Evolutionary conservation across 2,329 filamentous ascomycete genomes (phyloP), one percentile per base, ranked within the genome.

Genomic region (Domatiomyces globalis): DNA sequence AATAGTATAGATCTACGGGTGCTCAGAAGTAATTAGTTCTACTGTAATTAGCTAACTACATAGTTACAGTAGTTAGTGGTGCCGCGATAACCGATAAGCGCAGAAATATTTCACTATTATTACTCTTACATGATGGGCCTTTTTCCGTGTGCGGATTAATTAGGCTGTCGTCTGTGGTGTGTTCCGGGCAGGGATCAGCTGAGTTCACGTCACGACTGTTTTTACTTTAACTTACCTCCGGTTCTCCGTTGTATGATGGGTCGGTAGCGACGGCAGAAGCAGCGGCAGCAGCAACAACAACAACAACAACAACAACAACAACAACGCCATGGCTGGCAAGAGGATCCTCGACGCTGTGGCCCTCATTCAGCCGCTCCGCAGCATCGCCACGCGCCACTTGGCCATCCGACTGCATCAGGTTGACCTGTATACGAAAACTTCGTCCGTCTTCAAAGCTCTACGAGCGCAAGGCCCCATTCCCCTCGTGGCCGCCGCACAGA

Each of bases 281-380:
- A 39, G 10, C 33, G 15, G 8, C n/a, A 20, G 43, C 43, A 45
- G 43, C 43, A 12, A 25, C 6, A 25, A 6, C 22, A 25, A 3
- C 22, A 15, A 4, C 33, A 39, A 4, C 33, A 39, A 7, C 33
- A 39, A 4, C 33, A 39, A 4, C n/a, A 20, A 4, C 43, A 45
- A 4, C 43, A 22, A 10, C 18, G 46, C 19, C 46, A 78, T 78
- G 75, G 71, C 74, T 50, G 74, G 74, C 52, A 74, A 78, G 76
- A 69, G 82, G 78, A 69, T 79, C 75, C 63, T 88, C 64, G 85
- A 89, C 70, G 71, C 84, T 61, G 79, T 81, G 59, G 78, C 81
- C 54, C 73, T 89, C 57, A 73, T 84, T 66, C 80, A 76, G 71
- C 84, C 80, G 63, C 83, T 84, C 48, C 78, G 81, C 54, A 77